A percentile compares a stretch with the other conserved stretches of the same genome.
Conservation (phyloP, 1,284 basidiomycete species). For the Microstroma glucosiphilum region DNA sequence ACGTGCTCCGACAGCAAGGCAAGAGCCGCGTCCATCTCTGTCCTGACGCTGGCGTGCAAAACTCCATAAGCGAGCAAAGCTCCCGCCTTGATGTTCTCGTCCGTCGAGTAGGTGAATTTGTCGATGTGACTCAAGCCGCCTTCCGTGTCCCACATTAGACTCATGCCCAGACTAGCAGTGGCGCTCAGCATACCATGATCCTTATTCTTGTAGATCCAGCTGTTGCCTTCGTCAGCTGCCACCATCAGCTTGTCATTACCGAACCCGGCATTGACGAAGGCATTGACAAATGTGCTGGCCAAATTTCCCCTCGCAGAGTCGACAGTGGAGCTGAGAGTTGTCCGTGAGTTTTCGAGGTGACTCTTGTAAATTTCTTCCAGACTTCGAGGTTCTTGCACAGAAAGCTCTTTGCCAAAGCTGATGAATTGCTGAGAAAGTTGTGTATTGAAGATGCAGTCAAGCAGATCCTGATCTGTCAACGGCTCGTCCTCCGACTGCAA, state of each 20-base stretch:
- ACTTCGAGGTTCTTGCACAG: constrained; percentile 79
- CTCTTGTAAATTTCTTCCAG: constrained; percentile 97
- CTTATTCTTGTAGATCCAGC: constrained; percentile 99
- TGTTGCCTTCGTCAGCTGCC: constrained; percentile 86
- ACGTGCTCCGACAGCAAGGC: constrained; percentile 87
- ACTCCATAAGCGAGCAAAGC: constrained; percentile 92
- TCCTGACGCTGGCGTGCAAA: constrained; percentile 79
- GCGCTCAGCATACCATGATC: constrained; percentile 98
- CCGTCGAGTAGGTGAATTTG: constrained; percentile 92
- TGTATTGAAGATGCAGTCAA: constrained; percentile 70
- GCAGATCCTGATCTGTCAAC: constrained; percentile 56
- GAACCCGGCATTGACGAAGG: constrained; percentile 97
- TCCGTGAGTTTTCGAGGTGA: constrained; percentile 70
- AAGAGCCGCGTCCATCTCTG: constrained; percentile 87
- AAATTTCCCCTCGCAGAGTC: constrained; percentile 92
- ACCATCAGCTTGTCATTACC: constrained; percentile 99
- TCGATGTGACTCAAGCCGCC: constrained; percentile 89
- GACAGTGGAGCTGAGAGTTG: constrained; percentile 56
- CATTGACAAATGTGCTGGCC: constrained; percentile 96
- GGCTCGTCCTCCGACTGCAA: constrained; percentile 60
- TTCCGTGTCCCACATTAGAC: constrained; percentile 93
- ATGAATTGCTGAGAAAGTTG: constrained; percentile 66
- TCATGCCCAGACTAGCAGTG: constrained; percentile 85
- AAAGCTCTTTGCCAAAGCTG: constrained; percentile 89
- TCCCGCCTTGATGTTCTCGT: constrained; percentile 94